These are phyloP conservation scores for Lyophyllum decastes DNA, from an alignment of 768 basidiomycete species.

Conservation along the genomic window DNA sequence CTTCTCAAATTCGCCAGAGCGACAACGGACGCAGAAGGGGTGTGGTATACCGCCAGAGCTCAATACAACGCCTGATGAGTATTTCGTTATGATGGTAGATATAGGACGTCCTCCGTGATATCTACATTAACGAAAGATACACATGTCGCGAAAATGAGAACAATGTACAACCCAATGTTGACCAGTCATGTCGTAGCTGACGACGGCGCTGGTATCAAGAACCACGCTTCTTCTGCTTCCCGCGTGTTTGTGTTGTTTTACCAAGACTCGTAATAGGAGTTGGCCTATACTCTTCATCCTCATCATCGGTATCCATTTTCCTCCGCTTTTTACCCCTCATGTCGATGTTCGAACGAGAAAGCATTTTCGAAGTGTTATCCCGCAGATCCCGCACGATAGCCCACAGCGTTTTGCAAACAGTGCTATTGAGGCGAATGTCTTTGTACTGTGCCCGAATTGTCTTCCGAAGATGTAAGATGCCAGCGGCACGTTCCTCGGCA, in stretches of 20 bases:
- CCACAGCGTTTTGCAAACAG: conserved; percentile 62
- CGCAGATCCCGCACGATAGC: conserved; percentile 44
- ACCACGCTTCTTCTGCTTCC: conserved; percentile 29
- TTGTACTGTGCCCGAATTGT: conserved; percentile 54
- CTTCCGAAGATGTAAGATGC: conserved; percentile 58
- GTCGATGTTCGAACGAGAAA: conserved; percentile 9
- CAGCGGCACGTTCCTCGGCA: conserved; percentile 49
- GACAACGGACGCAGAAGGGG: conserved; percentile 63
- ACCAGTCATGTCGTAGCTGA: not conserved
- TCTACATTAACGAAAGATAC: not conserved
- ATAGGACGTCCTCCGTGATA: not conserved
- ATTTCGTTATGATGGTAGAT: too few relatives aligned
- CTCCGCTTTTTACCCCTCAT: conserved; percentile 31
- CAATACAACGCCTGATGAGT: conserved; percentile 51
- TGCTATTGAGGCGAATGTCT: conserved; percentile 66
- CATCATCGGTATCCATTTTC: conserved; percentile 33
- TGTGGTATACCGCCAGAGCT: conserved; percentile 75
- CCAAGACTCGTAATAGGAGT: conserved; percentile 40
- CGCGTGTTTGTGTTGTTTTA: conserved; percentile 41
- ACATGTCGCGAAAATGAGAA: not conserved
- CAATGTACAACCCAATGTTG: not conserved
- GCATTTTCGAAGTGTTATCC: conserved; percentile 31
- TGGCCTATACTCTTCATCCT: conserved; percentile 51
- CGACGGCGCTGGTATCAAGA: not conserved
- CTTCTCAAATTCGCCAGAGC: conserved; percentile 85